Evolutionary conservation across 495 filamentous ascomycete genomes (phyloP).

Genomic region (Cercophora samala): DNA sequence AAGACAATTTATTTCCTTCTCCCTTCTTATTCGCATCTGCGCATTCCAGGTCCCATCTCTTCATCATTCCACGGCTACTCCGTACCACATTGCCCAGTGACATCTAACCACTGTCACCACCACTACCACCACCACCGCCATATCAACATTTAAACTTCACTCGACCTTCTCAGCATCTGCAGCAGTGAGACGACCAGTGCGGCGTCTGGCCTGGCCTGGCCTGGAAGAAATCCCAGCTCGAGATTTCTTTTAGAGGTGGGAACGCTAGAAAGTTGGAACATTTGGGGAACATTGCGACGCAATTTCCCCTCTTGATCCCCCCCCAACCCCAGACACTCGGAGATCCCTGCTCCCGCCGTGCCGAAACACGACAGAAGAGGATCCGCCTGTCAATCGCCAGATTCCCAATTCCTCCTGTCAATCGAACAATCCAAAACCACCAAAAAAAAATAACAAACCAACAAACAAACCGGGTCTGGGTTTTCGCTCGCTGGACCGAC

Average conservation of each 20-base stretch:
- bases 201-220: background rate
- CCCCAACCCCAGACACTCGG: conserved; percentile 2
- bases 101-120: no score
- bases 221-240: background rate
- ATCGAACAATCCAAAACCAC: background rate
- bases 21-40: background rate
- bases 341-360: conserved; percentile 20
- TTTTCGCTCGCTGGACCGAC: background rate
- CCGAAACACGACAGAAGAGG: conserved; percentile 23
- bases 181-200: background rate
- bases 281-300: background rate
- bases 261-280: background rate
- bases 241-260: background rate
- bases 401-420: background rate
- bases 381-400: conserved; percentile 15
- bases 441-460: no score
- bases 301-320: conserved; percentile 8
- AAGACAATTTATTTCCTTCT: no score
- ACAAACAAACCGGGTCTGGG: no score
- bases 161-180: background rate
- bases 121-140: background rate
- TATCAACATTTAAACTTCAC: background rate
- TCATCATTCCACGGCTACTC: background rate
- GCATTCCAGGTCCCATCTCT: background rate
- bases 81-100: background rate